Evolutionary conservation across 2,329 filamentous ascomycete species (phyloP), one percentile per base, ranked within the genome.

Genomic region (Sporothrix euskadiensis): DNA sequence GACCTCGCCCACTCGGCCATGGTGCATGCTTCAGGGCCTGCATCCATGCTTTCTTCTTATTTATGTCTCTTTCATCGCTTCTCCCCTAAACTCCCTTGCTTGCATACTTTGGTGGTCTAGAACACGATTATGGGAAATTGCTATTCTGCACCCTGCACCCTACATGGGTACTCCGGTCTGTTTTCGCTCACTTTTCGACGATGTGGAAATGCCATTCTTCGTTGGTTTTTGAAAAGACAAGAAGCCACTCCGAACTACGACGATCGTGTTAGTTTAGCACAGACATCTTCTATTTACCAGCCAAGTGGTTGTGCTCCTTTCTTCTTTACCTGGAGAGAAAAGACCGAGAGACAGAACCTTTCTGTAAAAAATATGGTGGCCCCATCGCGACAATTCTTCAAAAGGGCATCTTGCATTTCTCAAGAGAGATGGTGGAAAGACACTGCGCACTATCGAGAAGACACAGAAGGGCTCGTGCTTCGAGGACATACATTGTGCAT

Each of bases 361-460:
- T 63, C 59, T 39, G 35, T 19, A 41, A 39, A 63, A 14, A 19
- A 10, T 16, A 32, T 63, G 59, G 19, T 3, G 9, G 19, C 59
- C 19, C 35, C 59, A 39, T 63, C 19, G 4, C 32, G 22, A 30
- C 2, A 8, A 30, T 8, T 6, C 4, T 26, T 66, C 44, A 12
- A n/a, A 19, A 4, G n/a, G 16, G 39, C 39, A 66, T 66, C 12
- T 66, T 66, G 61, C 57, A 66, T 30, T 47, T 47, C 47, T 66
- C 39, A 47, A 9, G 39, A 44, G 61, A 66, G n/a, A 66, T 26
- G n/a, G 5, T 19, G n/a, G 39, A 10, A 66, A 47, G 14, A n/a
- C 4, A 47, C 6, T 12, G 19, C 52, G 4, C 44, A 19, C 10
- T 19, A 47, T 22, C 35, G 26, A 22, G 52, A 0, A 22, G 26